These are phyloP conservation scores for Coemansia sp. DNA, from an alignment of 192 early-diverging fungal genomes.

Conservation along the genomic window DNA sequence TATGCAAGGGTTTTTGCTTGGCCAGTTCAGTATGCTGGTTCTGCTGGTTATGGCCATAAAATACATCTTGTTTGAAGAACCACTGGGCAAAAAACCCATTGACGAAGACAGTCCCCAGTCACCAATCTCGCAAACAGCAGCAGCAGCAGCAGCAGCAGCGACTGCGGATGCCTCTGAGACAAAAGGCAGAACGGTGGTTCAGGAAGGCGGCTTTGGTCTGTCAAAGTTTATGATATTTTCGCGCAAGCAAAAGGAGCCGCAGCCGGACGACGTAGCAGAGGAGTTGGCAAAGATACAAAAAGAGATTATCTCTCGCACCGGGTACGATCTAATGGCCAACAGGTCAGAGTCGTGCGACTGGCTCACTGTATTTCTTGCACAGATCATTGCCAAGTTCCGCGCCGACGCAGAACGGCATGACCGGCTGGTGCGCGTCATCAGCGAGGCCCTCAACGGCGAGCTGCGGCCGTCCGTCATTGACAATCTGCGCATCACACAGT, in stretches of 20 bases:
- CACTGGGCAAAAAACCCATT: conserved; percentile 16
- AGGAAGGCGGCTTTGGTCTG: conserved; percentile 45
- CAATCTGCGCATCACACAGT: conserved; percentile 53
- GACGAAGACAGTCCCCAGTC: conserved; percentile 6
- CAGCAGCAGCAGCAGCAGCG: not conserved
- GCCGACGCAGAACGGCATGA: conserved; percentile 50
- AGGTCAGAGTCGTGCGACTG: conserved; percentile 57
- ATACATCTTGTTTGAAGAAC: conserved; percentile 56
- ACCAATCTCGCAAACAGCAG: not conserved
- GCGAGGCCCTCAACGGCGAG: conserved; percentile 51
- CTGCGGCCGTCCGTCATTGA: conserved; percentile 48
- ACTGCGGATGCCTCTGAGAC: not conserved
- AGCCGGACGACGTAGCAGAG: conserved; percentile 36
- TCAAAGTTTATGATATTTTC: conserved; percentile 53
- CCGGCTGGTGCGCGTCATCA: conserved; percentile 51
- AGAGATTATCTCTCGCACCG: conserved; percentile 51
- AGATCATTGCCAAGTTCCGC: conserved; percentile 55
- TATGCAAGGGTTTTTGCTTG: conserved; percentile 55
- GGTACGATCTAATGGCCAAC: conserved; percentile 34
- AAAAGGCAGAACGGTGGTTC: conserved; percentile 21
- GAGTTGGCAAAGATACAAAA: conserved; percentile 50
- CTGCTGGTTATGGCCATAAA: conserved; percentile 50
- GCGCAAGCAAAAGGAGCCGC: conserved; percentile 45
- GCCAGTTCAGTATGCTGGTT: conserved; percentile 53
- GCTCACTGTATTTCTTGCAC: conserved; percentile 59